Evolutionary conservation across 441 rosid genomes (phyloP).

Genomic region (Syzygium syzygioides): DNA sequence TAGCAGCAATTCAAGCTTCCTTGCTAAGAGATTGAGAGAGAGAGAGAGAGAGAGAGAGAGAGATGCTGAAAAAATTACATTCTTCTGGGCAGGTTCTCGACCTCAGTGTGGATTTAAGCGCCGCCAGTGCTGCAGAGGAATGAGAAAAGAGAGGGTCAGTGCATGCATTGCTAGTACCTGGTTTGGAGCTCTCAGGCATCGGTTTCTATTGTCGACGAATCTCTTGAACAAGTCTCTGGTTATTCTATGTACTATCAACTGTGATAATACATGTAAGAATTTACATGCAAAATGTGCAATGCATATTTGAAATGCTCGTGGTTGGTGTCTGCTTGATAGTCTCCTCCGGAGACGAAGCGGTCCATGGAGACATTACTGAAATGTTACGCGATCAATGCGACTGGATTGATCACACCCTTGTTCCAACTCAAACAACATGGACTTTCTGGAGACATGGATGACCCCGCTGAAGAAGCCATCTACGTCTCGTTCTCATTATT

Average conservation of each 20-base stretch:
- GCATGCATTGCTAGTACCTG: not conserved
- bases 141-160: not conserved
- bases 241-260: not conserved
- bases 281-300: not conserved
- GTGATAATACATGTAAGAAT: not conserved
- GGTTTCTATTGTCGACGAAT: not conserved
- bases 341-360: not conserved
- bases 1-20: not conserved
- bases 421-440: not conserved
- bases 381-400: not conserved
- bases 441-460: not conserved
- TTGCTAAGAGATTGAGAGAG: not conserved
- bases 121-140: not conserved
- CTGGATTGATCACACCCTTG: not conserved
- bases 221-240: not conserved
- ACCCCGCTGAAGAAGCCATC: not conserved
- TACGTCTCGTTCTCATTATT: not conserved
- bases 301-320: not conserved
- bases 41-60: not conserved
- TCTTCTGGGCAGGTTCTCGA: not conserved
- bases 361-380: not conserved
- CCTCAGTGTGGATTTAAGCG: not conserved
- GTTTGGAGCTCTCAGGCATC: not conserved
- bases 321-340: not conserved
- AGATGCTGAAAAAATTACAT: not conserved